phyloP scores from a whole-genome alignment of 2,329 filamentous ascomycete genomes.

The Cadophora luteo-olivacea region DNA sequence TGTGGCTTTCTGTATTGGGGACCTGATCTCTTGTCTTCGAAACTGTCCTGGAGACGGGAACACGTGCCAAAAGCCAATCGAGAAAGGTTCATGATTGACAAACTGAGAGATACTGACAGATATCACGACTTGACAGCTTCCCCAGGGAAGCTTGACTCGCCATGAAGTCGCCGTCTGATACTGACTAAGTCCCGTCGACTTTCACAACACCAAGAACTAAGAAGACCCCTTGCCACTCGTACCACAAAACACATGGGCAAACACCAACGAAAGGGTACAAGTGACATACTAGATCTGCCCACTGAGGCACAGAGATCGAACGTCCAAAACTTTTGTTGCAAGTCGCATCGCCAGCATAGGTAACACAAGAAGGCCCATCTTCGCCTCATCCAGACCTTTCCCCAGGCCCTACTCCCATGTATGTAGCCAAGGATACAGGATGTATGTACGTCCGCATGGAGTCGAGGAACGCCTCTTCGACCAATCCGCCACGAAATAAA shows the following conservation, averaged over 20 bases:
- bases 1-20: neutral
- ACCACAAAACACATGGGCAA: neutral
- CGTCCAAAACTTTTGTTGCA: constrained; percentile 30
- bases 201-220: neutral
- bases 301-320: neutral
- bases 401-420: neutral
- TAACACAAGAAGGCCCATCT: neutral
- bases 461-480: neutral
- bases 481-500: neutral
- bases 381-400: too few relatives aligned
- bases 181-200: neutral
- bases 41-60: neutral
- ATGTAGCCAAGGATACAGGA: neutral
- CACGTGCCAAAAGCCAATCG: neutral
- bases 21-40: neutral
- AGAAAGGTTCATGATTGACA: neutral
- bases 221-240: neutral
- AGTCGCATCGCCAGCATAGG: constrained; percentile 23
- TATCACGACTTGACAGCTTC: neutral
- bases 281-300: neutral
- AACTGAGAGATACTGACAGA: neutral
- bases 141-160: too few relatives aligned
- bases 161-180: too few relatives aligned
- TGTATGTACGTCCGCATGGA: neutral
- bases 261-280: neutral